Conservation (phyloP, 306 rosid genomes). For the Inga leiocalycina region DNA sequence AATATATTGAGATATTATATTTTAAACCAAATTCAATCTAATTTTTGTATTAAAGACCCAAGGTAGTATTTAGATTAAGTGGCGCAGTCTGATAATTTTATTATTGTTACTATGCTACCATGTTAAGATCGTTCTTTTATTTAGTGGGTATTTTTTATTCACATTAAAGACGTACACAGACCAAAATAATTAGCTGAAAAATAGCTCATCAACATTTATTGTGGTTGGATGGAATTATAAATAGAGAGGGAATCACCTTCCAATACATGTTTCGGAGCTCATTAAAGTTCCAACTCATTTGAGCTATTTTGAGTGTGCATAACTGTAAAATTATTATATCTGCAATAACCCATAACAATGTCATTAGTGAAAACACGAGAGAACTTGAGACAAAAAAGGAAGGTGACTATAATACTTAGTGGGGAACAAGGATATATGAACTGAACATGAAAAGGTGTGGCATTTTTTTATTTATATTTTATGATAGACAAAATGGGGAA, state of each 20-base stretch:
- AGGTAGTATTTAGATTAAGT: too few relatives aligned
- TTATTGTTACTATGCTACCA: too few relatives aligned
- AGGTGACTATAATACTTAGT: conserved; percentile 31
- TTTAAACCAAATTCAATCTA: too few relatives aligned
- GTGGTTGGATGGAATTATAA: background rate
- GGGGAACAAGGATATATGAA: background rate
- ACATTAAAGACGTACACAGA: too few relatives aligned
- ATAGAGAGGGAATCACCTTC: background rate
- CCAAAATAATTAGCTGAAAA: background rate
- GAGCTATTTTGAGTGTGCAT: background rate
- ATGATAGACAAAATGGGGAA: conserved; percentile 22
- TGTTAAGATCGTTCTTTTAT: background rate
- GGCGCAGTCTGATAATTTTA: too few relatives aligned
- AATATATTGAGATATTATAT: too few relatives aligned
- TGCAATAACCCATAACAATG: background rate
- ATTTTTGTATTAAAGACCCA: too few relatives aligned
- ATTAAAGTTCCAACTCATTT: background rate
- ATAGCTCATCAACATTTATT: background rate
- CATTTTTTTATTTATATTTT: conserved; percentile 19
- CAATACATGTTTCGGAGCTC: background rate
- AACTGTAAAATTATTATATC: background rate
- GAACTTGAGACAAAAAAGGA: conserved; percentile 22
- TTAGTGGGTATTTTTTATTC: background rate
- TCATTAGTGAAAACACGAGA: background rate
- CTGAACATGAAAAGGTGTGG: conserved; percentile 19